These are phyloP conservation scores for Penicillium manginii DNA, from an alignment of 495 filamentous ascomycete species.

Conservation along the genomic window DNA sequence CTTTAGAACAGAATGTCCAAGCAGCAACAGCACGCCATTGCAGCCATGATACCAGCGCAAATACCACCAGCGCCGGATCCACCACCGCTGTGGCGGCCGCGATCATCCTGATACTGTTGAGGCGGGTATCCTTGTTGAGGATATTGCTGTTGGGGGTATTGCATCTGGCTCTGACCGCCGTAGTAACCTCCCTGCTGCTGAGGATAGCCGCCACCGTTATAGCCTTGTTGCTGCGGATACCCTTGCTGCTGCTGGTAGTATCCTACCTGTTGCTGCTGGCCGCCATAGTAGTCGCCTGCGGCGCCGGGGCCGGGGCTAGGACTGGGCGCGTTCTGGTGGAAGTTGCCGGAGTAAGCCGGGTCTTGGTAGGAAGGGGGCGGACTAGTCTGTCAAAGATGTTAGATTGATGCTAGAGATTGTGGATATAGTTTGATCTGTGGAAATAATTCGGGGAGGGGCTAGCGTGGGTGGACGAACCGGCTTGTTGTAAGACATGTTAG, in stretches of 20 bases:
- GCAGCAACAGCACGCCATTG: slow-evolving; percentile 57
- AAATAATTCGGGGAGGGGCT: background rate
- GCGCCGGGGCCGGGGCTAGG: slow-evolving; percentile 32
- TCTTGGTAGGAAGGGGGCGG: slow-evolving; percentile 46
- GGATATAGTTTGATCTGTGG: background rate
- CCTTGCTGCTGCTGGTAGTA: slow-evolving; percentile 11
- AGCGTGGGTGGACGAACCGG: slow-evolving; percentile 19
- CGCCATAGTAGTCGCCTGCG: slow-evolving; percentile 33
- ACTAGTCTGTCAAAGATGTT: slow-evolving; percentile 31
- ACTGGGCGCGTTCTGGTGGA: slow-evolving; percentile 27
- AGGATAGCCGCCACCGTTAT: slow-evolving; percentile 15
- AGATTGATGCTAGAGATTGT: slow-evolving; percentile 8
- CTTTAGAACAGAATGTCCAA: slow-evolving; percentile 57
- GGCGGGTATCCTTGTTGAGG: slow-evolving; percentile 44
- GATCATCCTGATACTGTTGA: slow-evolving; percentile 20
- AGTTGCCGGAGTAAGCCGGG: slow-evolving; percentile 31
- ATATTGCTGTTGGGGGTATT: slow-evolving; percentile 48
- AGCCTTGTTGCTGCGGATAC: slow-evolving; percentile 34
- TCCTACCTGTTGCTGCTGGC: slow-evolving; percentile 25
- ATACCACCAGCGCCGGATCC: slow-evolving; percentile 41
- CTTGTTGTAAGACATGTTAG: too few relatives aligned
- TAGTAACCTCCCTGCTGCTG: slow-evolving; percentile 29
- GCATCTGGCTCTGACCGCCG: slow-evolving; percentile 41
- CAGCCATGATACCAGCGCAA: slow-evolving; percentile 53
- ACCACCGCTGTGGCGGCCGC: slow-evolving; percentile 32